Conservation (phyloP, 1,284 basidiomycete species). For the Mrakiaceae sp. region DNA sequence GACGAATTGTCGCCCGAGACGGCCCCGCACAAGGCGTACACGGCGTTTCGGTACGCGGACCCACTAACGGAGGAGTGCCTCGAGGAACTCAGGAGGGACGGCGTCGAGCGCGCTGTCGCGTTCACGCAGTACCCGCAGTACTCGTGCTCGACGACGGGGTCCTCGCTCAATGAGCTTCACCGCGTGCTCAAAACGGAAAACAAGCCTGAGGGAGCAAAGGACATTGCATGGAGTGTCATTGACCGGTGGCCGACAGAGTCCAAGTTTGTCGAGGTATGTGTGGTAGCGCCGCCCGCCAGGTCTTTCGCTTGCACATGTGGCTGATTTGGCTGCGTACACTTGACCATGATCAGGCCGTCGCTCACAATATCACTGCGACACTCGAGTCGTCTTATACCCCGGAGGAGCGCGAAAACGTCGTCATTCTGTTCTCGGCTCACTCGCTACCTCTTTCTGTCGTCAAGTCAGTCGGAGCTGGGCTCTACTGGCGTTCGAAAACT, state of each 20-base stretch:
- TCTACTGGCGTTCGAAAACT: neutral
- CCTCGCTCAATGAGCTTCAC: conserved; percentile 89
- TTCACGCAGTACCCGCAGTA: conserved; percentile 99
- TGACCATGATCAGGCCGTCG: conserved; percentile 53
- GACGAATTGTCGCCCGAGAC: conserved; percentile 87
- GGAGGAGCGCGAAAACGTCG: conserved; percentile 55
- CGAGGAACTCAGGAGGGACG: conserved; percentile 76
- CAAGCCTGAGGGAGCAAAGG: conserved; percentile 39
- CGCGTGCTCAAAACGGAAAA: conserved; percentile 39
- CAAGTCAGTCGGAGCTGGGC: conserved; percentile 40
- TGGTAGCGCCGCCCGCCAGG: neutral
- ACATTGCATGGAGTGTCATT: conserved; percentile 93
- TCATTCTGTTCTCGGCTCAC: conserved; percentile 93
- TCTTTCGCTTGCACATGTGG: neutral
- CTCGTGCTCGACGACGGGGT: conserved; percentile 94
- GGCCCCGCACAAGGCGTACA: conserved; percentile 92
- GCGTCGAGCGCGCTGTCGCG: conserved; percentile 83
- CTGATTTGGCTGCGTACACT: neutral
- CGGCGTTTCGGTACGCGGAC: conserved; percentile 84
- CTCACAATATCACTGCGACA: conserved; percentile 73
- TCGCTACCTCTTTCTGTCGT: conserved; percentile 95
- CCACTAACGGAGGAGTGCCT: conserved; percentile 79
- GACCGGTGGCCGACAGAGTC: conserved; percentile 95
- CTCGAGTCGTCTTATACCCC: conserved; percentile 63
- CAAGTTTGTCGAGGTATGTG: conserved; percentile 76